Conservation (phyloP, 139 green algal genomes). For the Chlamydomonas applanata region DNA sequence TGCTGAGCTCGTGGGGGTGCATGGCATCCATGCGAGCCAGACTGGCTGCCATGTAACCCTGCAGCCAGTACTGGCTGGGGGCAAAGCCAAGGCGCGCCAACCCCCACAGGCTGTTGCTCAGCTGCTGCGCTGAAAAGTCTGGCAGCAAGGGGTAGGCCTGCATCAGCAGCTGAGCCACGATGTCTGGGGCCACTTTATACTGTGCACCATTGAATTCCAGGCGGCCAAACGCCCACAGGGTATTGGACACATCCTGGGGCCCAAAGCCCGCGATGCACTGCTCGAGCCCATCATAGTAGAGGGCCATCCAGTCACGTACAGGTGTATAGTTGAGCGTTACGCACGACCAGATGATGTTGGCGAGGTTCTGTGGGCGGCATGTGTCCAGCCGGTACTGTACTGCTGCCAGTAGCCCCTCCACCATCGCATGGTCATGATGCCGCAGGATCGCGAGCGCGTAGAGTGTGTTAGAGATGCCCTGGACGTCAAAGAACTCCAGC, state of each 20-base stretch:
- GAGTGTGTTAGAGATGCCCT: conserved; percentile 4
- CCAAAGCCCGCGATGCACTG: background rate
- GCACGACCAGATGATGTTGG: conserved; percentile 14
- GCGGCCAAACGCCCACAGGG: conserved; percentile 17
- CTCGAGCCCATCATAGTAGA: conserved; percentile 12
- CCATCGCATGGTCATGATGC: background rate
- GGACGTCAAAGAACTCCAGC: background rate
- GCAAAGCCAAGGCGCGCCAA: conserved; percentile 8
- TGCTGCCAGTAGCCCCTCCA: background rate
- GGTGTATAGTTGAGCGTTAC: conserved; percentile 9
- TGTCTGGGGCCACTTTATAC: conserved; percentile 15
- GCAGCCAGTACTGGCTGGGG: background rate
- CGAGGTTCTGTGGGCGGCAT: background rate
- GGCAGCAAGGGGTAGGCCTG: conserved; percentile 10
- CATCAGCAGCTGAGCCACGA: conserved; percentile 5
- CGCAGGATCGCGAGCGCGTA: conserved; percentile 5
- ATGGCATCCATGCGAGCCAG: background rate
- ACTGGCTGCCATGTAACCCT: background rate
- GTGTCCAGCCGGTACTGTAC: conserved; percentile 20
- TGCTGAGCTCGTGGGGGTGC: conserved; percentile 2
- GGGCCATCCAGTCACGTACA: conserved; percentile 11
- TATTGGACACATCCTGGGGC: conserved; percentile 14
- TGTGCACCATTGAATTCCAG: conserved; percentile 19
- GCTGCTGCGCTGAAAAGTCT: conserved; percentile 1
- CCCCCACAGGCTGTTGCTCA: conserved; percentile 8